Evolutionary conservation across 2,329 filamentous ascomycete genomes (phyloP), one percentile per base, ranked within the genome.

Genomic region (Aspergillus sp.): DNA sequence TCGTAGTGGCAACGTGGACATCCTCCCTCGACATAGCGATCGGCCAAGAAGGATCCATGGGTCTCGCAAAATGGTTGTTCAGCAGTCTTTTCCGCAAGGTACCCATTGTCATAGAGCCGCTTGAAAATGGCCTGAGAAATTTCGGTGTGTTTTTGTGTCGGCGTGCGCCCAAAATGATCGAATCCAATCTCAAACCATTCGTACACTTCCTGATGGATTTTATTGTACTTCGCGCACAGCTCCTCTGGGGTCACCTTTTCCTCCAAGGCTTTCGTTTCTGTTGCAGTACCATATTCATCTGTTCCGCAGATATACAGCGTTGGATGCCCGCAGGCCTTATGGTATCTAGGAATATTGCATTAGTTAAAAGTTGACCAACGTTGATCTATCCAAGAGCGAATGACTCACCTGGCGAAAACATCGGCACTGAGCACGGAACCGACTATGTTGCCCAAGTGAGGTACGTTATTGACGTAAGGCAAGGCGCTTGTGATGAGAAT

Each of bases 131-230:
- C 86, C 76, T 98, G 95, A 9, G 93, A 90, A 67, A 99, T 98
- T 64, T 91, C 85, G 20, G 92, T 97, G 76, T 98, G 95, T 68
- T 95, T 85, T 54, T 85, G 77, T 17, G 93, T 98, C 3, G 93
- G 91, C 5, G 95, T 98, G 58, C 93, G 89, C 61, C 93, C 95
- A 72, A 98, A 99, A 75, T 93, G 88, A 77, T 98, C 93, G 72
- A 98, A 98, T 57, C 85, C 87, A 70, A 98, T 93, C 71, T 92
- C 86, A 79, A 99, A 99, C 91, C 93, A 97, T 74, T 96, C 85
- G 76, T 98, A 98, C 64, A 97, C 89, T 48, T 89, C 90, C 68
- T 91, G 87, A 78, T 97, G 93, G 58, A 96, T 86, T 68, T 86
- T 86, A 78, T 96, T 90, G 80, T 96, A 97, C 79, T 97, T 96